These are phyloP conservation scores for Aspergillus luchuensis DNA, from an alignment of 2,329 filamentous ascomycete species.

Conservation along the genomic window DNA sequence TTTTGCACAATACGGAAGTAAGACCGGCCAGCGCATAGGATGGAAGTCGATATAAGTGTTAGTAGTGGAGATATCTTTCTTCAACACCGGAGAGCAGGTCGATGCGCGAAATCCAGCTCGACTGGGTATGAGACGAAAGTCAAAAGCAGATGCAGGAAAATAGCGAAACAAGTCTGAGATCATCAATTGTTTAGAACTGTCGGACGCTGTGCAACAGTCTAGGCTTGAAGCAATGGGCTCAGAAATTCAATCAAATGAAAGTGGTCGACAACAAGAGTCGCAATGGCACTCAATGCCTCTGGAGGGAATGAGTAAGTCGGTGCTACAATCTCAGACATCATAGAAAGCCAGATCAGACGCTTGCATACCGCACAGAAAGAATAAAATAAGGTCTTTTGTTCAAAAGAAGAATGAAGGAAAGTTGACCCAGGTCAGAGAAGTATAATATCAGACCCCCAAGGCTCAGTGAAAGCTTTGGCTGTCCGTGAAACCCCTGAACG, in stretches of 20 bases:
- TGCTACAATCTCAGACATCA: slow-evolving; percentile 9
- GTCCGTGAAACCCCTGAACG: slow-evolving; percentile 18
- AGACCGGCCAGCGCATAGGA: slow-evolving; percentile 6
- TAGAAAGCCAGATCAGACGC: slow-evolving; percentile 2
- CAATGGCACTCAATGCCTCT: slow-evolving; percentile 39
- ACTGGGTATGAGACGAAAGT: slow-evolving; percentile 6
- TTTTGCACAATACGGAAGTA: not conserved
- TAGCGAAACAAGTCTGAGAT: slow-evolving; percentile 4
- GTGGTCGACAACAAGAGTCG: slow-evolving; percentile 23
- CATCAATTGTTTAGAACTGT: not conserved
- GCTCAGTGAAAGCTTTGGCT: slow-evolving; percentile 20
- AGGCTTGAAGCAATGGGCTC: not conserved
- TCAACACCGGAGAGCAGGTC: not conserved
- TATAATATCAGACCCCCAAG: slow-evolving; percentile 32
- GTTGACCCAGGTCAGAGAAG: slow-evolving; percentile 19
- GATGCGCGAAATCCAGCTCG: slow-evolving; percentile 16
- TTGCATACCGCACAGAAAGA: slow-evolving; percentile 22
- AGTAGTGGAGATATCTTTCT: not conserved
- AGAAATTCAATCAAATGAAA: slow-evolving; percentile 15
- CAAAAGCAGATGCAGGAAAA: not conserved
- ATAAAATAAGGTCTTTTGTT: slow-evolving; percentile 8
- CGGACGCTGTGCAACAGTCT: not conserved
- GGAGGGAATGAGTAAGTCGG: slow-evolving; percentile 12
- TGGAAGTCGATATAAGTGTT: not conserved
- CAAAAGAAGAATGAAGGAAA: slow-evolving; percentile 25